phyloP scores from a whole-genome alignment of 306 rosid genomes.

The Hylodesmum podocarpum region DNA sequence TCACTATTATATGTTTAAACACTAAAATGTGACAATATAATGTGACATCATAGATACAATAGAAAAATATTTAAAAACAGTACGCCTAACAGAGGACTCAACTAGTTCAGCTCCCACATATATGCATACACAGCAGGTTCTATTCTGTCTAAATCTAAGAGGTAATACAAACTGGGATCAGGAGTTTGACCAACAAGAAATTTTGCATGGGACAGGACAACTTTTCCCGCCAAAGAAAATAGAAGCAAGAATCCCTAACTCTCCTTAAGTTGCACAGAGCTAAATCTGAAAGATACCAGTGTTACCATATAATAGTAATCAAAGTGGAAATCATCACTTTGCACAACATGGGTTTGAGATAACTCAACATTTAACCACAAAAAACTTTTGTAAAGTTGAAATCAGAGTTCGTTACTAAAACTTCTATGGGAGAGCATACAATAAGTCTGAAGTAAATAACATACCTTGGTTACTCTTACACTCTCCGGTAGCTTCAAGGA shows the following conservation, averaged over 20 bases:
- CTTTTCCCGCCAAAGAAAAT: not conserved
- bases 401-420: not conserved
- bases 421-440: not conserved
- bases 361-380: not conserved
- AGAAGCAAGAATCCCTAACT: not conserved
- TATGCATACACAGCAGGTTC: not conserved
- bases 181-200: not conserved
- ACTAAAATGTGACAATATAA: not conserved
- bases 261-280: not conserved
- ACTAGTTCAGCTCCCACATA: not conserved
- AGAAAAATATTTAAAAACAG: not conserved
- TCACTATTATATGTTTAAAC: not conserved
- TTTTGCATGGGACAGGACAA: not conserved
- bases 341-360: not conserved
- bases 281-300: not conserved
- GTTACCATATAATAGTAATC: not conserved
- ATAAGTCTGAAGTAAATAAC: slow-evolving; percentile 13
- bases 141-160: no score
- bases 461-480: slow-evolving; percentile 76
- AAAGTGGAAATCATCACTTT: not conserved
- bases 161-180: not conserved
- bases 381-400: not conserved
- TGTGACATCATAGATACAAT: not conserved
- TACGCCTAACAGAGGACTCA: not conserved
- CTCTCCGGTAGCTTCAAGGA: slow-evolving; percentile 93